phyloP scores from a whole-genome alignment of 2,329 filamentous ascomycete species.

The Diaporthe sp. region DNA sequence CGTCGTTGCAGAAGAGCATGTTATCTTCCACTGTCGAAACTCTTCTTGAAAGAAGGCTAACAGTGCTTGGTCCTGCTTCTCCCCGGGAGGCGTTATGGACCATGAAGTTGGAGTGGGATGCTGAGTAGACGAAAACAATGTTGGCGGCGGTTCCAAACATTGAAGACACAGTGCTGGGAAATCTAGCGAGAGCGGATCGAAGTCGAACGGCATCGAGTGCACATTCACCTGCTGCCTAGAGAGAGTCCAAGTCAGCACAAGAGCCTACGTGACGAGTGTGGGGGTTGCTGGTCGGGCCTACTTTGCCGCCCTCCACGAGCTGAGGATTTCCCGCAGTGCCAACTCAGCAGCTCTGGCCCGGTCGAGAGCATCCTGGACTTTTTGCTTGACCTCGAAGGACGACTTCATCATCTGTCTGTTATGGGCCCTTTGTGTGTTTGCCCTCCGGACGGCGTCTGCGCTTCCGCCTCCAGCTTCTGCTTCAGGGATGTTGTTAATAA shows the following conservation, averaged over 20 bases:
- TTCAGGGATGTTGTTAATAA: constrained; percentile 79
- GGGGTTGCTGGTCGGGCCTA: constrained; percentile 61
- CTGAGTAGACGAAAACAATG: constrained; percentile 84
- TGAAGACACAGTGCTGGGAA: constrained; percentile 89
- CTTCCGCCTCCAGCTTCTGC: constrained; percentile 54
- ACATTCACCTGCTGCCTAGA: constrained; percentile 68
- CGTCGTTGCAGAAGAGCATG: constrained; percentile 65
- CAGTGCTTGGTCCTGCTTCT: constrained; percentile 81
- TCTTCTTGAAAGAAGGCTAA: constrained; percentile 76
- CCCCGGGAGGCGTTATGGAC: constrained; percentile 82
- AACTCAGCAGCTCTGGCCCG: constrained; percentile 87
- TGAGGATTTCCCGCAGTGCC: constrained; percentile 85
- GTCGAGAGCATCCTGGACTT: constrained; percentile 79
- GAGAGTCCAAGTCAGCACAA: constrained; percentile 25
- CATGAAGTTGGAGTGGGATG: constrained; percentile 85
- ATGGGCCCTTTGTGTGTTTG: constrained; percentile 57
- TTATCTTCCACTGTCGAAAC: constrained; percentile 75
- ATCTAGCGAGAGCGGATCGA: constrained; percentile 87
- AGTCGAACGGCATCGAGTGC: constrained; percentile 76
- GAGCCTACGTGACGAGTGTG: neutral
- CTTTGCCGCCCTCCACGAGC: constrained; percentile 87
- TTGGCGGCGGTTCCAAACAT: constrained; percentile 84
- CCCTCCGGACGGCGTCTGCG: constrained; percentile 54
- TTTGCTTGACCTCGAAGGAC: constrained; percentile 74
- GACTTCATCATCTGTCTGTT: constrained; percentile 69